Conservation (phyloP, 805 yeast species). For the Nakazawaea pomicola region DNA sequence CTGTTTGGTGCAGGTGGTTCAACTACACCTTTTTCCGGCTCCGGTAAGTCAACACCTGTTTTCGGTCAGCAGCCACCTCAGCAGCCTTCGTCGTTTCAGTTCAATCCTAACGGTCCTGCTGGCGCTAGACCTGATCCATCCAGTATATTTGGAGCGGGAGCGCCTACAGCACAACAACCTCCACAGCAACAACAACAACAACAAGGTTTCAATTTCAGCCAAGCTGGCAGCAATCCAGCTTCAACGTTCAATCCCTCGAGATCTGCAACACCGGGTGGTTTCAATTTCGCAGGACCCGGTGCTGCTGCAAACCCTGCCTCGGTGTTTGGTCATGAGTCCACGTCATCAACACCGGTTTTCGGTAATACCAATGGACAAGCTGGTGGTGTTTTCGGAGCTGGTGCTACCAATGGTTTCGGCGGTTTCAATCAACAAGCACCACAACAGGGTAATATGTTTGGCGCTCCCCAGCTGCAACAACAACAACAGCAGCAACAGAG, state of each 20-base stretch:
- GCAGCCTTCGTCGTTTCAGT: conserved; percentile 2
- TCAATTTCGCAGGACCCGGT: not conserved
- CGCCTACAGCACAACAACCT: too few relatives aligned
- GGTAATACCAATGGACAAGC: not conserved
- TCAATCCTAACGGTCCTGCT: conserved; percentile 5
- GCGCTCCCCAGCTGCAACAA: conserved; percentile 1
- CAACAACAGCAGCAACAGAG: not conserved
- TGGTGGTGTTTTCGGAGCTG: conserved; percentile 6
- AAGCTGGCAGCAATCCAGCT: not conserved
- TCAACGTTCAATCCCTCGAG: conserved; percentile 8
- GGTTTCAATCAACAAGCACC: not conserved
- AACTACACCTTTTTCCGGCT: conserved; percentile 1
- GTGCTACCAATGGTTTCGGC: not conserved
- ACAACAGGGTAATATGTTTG: conserved; percentile 1
- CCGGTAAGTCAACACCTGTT: conserved; percentile 3
- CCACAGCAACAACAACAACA: too few relatives aligned
- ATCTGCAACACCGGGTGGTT: conserved; percentile 8
- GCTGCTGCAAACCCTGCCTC: conserved; percentile 2
- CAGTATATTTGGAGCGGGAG: conserved; percentile 5
- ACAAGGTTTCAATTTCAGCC: conserved; percentile 1
- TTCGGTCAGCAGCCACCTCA: not conserved
- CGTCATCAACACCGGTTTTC: conserved; percentile 3
- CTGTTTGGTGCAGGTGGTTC: not conserved
- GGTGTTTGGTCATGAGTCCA: conserved; percentile 4
- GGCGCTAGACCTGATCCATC: conserved; percentile 6